Evolutionary conservation across 1,284 basidiomycete genomes (phyloP), one percentile per base, ranked within the genome.

Genomic region (Blastosporella zonata): DNA sequence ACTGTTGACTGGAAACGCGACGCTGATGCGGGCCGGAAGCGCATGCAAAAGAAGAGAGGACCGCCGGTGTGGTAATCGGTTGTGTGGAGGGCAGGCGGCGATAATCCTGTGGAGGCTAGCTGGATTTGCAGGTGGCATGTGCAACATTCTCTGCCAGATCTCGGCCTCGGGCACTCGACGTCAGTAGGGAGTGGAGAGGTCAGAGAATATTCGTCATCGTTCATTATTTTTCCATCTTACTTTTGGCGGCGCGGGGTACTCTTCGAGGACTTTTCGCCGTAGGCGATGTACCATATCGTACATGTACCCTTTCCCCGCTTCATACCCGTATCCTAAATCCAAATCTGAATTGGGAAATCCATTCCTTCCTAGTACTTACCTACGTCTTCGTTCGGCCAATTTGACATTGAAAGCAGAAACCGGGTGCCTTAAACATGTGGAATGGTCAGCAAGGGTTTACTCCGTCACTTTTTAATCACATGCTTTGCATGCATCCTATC

Each of bases 1-100:
- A 10, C 25, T 6, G 6, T 10, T 27, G 25, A 10, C 6, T 60
- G 58, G 59, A 59, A 54, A 52, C 57, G 55, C 29, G 58, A 46
- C 9, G 31, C 43, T 10, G 45, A 50, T 12, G 49, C 27, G 12
- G 41, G 33, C 3, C 37, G 40, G 28, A 40, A 22, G 25, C 50
- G 50, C 4, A 35, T 48, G 36, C 17, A 44, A 18, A 47, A 52
- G 28, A 49, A 40, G 29, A 36, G 47, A 45, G 42, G 27, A 17
- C 10, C 38, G 6, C 39, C 43, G 21, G 43, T 23, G 6, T 52
- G 23, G 50, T 52, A 21, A 44, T 44, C 36, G n/a, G 20, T 47
- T 44, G 33, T 23, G 46, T 23, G 39, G 39, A 25, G 33, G 34
- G 18, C 46, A 47, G 21, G 17, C 33, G 47, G 34, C 21, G 22